A percentile compares a stretch with the other conserved stretches of the same genome.
These are phyloP conservation scores for Cyberlindnera petersonii DNA, from an alignment of 805 yeast species.

Conservation along the genomic window DNA sequence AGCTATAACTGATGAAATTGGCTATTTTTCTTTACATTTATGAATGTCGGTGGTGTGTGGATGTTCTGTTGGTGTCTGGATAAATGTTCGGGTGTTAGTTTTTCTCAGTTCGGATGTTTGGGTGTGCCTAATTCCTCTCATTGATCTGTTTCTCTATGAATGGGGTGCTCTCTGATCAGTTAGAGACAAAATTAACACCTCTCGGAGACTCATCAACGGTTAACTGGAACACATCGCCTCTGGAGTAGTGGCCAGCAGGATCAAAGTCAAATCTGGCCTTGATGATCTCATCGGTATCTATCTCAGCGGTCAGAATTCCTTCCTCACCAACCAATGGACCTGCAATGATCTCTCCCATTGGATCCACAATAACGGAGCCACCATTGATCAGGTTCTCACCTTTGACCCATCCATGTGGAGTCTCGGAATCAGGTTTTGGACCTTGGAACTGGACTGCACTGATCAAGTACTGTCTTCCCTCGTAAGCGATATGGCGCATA, in stretches of 20 bases:
- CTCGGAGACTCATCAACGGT: slow-evolving; percentile 36
- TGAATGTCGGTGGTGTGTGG: not conserved
- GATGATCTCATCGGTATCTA: slow-evolving; percentile 35
- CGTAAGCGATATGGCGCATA: slow-evolving; percentile 40
- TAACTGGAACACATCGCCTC: slow-evolving; percentile 41
- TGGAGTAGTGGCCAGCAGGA: slow-evolving; percentile 40
- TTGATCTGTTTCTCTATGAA: no score
- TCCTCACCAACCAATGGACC: slow-evolving; percentile 40
- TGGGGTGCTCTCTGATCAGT: no score
- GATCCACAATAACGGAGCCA: slow-evolving; percentile 38
- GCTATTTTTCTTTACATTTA: no score
- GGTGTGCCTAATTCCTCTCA: no score
- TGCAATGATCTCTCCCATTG: slow-evolving; percentile 41
- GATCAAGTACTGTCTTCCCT: slow-evolving; percentile 38
- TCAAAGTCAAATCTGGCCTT: slow-evolving; percentile 42
- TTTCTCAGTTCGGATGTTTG: no score
- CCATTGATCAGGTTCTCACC: slow-evolving; percentile 37
- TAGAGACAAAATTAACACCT: slow-evolving; percentile 16
- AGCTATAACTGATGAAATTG: no score
- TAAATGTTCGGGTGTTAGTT: not conserved
- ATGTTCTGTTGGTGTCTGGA: not conserved
- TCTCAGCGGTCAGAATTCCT: slow-evolving; percentile 38
- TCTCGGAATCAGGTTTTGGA: slow-evolving; percentile 27
- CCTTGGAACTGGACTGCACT: slow-evolving; percentile 40
- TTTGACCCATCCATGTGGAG: slow-evolving; percentile 30